A percentile compares a stretch with the other conserved stretches of the same genome.
Conservation (phyloP, 1,284 basidiomycete genomes). For the Trichosporon sp. region DNA sequence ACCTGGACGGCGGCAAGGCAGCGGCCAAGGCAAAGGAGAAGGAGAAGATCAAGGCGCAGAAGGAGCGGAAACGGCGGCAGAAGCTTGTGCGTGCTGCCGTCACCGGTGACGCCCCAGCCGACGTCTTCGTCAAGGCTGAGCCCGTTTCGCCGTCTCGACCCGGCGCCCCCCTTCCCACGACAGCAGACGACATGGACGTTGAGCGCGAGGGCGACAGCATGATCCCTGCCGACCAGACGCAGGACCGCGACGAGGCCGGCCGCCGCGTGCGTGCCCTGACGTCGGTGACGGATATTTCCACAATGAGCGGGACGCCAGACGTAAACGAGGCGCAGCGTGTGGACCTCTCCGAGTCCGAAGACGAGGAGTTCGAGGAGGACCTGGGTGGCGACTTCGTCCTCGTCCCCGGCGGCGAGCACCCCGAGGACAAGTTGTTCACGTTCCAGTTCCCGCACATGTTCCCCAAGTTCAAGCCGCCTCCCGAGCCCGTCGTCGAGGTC, state of each 20-base stretch:
- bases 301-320: slow-evolving; percentile 25
- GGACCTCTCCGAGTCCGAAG: slow-evolving; percentile 79
- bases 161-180: slow-evolving; percentile 15
- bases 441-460: slow-evolving; percentile 93
- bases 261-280: slow-evolving; percentile 45
- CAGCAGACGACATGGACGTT: neutral
- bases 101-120: neutral
- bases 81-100: slow-evolving; percentile 32
- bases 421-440: slow-evolving; percentile 75
- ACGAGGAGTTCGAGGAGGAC: slow-evolving; percentile 81
- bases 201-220: slow-evolving; percentile 45
- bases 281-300: slow-evolving; percentile 32
- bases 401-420: slow-evolving; percentile 50
- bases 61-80: slow-evolving; percentile 23
- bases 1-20: slow-evolving; percentile 52
- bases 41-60: slow-evolving; percentile 48
- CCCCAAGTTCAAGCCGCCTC: slow-evolving; percentile 65
- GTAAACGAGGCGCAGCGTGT: slow-evolving; percentile 70
- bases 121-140: slow-evolving; percentile 46
- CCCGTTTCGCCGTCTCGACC: slow-evolving; percentile 38
- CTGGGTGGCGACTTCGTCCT: slow-evolving; percentile 76
- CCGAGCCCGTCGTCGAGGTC: neutral
- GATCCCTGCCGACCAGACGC: slow-evolving; percentile 44
- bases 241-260: slow-evolving; percentile 50
- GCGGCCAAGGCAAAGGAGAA: slow-evolving; percentile 48